Percentiles rank a stretch among this genome's conserved stretches.
Evolutionary conservation across 306 rosid genomes (phyloP).

Genomic region (Rosa persica): DNA sequence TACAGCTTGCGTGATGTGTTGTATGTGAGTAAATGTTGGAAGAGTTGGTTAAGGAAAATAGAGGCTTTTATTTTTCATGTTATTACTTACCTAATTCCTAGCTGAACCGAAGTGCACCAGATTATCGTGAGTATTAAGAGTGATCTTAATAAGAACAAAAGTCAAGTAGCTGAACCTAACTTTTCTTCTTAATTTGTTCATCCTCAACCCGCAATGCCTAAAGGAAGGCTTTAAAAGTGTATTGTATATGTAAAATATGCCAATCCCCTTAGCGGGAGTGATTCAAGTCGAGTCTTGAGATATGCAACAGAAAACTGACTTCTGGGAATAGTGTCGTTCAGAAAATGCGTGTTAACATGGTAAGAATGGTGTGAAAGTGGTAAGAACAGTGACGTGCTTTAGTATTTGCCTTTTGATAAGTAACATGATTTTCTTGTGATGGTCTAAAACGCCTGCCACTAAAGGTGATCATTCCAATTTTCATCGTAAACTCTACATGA

Average conservation of each 20-base stretch:
- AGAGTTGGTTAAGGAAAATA: slow-evolving; percentile 1
- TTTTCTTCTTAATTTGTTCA: background rate
- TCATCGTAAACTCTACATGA: background rate
- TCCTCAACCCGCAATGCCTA: background rate
- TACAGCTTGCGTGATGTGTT: background rate
- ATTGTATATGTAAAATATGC: background rate
- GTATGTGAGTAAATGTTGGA: background rate
- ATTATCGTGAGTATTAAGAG: background rate
- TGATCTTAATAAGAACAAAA: background rate
- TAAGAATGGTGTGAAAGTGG: background rate
- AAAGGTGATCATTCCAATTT: background rate
- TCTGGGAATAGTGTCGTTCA: background rate
- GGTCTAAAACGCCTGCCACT: background rate
- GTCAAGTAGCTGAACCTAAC: background rate
- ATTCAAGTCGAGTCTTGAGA: background rate
- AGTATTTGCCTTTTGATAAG: background rate
- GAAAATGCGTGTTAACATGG: background rate
- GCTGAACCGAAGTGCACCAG: slow-evolving; percentile 1
- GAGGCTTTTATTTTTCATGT: background rate
- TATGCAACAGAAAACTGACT: background rate
- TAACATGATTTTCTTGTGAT: background rate
- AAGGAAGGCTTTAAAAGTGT: background rate
- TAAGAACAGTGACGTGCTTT: background rate
- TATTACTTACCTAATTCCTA: background rate
- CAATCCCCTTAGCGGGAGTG: background rate